These are phyloP conservation scores for Hypoxylon fragiforme DNA, from an alignment of 495 filamentous ascomycete genomes.

Conservation along the genomic window DNA sequence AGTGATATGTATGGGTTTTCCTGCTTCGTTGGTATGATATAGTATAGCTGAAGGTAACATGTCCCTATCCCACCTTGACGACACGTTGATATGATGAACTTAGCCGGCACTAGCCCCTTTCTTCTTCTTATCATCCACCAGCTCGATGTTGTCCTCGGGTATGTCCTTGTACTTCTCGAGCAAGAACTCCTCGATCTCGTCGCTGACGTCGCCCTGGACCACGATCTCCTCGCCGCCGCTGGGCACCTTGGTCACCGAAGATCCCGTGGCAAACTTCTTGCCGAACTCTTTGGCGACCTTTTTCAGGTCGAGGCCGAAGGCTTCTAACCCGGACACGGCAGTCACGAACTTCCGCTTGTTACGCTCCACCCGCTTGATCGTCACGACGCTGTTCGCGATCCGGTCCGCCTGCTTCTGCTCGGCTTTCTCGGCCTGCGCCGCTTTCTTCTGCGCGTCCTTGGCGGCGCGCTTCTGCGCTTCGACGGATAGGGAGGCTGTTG, in stretches of 20 bases:
- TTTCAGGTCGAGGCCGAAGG: constrained; percentile 89
- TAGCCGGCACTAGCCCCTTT: constrained; percentile 53
- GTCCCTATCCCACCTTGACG: background rate
- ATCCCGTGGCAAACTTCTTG: constrained; percentile 92
- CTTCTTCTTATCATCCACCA: constrained; percentile 94
- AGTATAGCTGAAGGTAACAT: background rate
- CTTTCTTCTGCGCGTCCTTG: constrained; percentile 93
- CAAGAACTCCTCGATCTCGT: constrained; percentile 90
- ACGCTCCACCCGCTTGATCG: constrained; percentile 94
- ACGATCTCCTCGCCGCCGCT: constrained; percentile 94
- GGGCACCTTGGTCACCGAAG: constrained; percentile 85
- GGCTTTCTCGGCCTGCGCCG: constrained; percentile 82
- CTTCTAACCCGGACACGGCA: constrained; percentile 83
- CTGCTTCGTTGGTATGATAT: background rate
- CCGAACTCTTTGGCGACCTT: constrained; percentile 88
- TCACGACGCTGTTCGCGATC: constrained; percentile 76
- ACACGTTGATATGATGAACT: constrained; percentile 4
- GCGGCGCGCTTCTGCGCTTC: constrained; percentile 89
- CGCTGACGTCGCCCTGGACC: constrained; percentile 95
- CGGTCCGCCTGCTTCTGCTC: constrained; percentile 78
- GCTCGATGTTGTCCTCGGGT: constrained; percentile 91
- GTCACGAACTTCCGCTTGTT: constrained; percentile 98
- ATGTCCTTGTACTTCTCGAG: constrained; percentile 81
- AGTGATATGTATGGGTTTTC: background rate
- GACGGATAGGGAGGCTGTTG: constrained; percentile 79